phyloP scores from a whole-genome alignment of 345 rosid species.

The Corymbia maculata region DNA sequence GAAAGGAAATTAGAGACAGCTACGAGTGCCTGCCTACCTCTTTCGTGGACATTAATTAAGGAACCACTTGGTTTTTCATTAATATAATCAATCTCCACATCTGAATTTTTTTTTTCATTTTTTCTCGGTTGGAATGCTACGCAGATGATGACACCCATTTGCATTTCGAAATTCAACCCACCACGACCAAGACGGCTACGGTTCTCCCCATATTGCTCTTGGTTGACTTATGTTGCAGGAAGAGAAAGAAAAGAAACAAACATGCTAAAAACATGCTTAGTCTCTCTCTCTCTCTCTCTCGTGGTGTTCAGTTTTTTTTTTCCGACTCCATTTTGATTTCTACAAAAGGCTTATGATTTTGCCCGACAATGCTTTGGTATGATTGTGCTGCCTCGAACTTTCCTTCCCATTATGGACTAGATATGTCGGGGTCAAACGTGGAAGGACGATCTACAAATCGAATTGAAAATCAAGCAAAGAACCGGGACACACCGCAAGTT shows the following conservation, averaged over 20 bases:
- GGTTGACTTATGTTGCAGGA: not conserved
- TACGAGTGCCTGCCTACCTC: not conserved
- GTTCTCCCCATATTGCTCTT: not conserved
- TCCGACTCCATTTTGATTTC: not conserved
- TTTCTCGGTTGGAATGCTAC: not conserved
- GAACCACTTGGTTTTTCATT: not conserved
- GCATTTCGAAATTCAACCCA: not conserved
- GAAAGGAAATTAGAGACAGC: not conserved
- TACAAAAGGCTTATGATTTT: not conserved
- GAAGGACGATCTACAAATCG: not conserved
- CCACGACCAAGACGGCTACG: not conserved
- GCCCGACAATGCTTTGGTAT: not conserved
- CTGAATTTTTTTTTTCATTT: not conserved
- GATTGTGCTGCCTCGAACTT: not conserved
- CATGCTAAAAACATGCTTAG: not conserved
- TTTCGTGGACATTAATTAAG: not conserved
- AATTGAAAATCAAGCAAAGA: not conserved
- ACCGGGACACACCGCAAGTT: not conserved
- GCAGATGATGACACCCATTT: not conserved
- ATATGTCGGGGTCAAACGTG: not conserved
- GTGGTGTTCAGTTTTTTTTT: not conserved
- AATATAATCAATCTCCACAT: not conserved
- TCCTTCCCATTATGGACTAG: not conserved
- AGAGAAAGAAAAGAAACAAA: not conserved
- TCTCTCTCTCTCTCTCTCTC: not conserved